Evolutionary conservation across 495 filamentous ascomycete species (phyloP).

Genomic region (Xylaria longipes): DNA sequence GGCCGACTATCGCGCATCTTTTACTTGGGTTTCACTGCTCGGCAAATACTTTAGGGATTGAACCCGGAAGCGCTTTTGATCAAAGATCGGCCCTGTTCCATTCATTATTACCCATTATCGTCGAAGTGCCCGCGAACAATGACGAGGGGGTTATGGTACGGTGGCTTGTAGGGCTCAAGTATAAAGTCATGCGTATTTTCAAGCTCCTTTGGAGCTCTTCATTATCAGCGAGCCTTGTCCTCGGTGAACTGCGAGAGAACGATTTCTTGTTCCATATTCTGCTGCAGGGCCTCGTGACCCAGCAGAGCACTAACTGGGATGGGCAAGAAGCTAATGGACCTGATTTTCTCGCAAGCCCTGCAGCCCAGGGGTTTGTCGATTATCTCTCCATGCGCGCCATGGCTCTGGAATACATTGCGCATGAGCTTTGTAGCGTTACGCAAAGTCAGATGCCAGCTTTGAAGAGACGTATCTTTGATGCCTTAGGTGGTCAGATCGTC

Average conservation of each 20-base stretch:
- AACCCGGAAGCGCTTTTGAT: conserved; percentile 68
- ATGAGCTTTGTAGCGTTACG: conserved; percentile 80
- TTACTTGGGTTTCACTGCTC: conserved; percentile 86
- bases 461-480: conserved; percentile 77
- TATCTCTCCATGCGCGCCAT: conserved; percentile 77
- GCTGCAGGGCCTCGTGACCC: conserved; percentile 66
- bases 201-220: conserved; percentile 83
- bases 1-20: conserved; percentile 85
- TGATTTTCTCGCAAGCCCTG: conserved; percentile 69
- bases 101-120: conserved; percentile 69
- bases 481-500: conserved; percentile 75
- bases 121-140: conserved; percentile 65
- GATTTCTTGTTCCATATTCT: conserved; percentile 77
- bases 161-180: conserved; percentile 77
- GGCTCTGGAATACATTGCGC: conserved; percentile 80
- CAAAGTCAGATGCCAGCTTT: conserved; percentile 73
- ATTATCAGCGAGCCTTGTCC: conserved; percentile 73
- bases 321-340: conserved; percentile 53
- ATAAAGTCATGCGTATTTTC: conserved; percentile 77
- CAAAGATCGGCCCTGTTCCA: conserved; percentile 80
- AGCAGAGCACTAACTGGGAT: conserved; percentile 72
- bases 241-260: conserved; percentile 76
- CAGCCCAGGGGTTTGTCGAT: conserved; percentile 69
- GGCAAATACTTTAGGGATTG: conserved; percentile 67
- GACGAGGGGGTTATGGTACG: conserved; percentile 64